Conservation (phyloP, 1,284 basidiomycete genomes). For the Pseudozyma pruni region DNA sequence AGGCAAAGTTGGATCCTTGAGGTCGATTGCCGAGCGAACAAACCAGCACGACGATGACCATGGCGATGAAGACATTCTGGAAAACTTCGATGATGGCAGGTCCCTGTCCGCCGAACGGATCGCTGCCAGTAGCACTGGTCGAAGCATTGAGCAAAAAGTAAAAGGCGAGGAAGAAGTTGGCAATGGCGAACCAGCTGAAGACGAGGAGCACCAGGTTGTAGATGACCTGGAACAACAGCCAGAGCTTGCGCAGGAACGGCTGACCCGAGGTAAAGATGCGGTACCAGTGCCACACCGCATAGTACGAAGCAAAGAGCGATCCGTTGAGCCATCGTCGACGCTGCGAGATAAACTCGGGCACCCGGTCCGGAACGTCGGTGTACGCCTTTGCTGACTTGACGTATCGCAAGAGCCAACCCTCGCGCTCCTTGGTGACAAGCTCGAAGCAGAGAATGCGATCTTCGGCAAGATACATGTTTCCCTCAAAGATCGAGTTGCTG, state of each 20-base stretch:
- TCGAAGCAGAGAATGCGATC: conserved; percentile 66
- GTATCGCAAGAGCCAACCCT: conserved; percentile 63
- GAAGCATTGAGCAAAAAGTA: conserved; percentile 57
- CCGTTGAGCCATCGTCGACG: conserved; percentile 66
- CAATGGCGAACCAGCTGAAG: conserved; percentile 63
- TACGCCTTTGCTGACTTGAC: conserved; percentile 64
- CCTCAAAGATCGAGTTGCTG: conserved; percentile 60
- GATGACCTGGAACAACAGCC: conserved; percentile 61
- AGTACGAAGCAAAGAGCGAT: conserved; percentile 60
- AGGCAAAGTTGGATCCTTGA: conserved; percentile 60
- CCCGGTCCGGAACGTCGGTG: conserved; percentile 64
- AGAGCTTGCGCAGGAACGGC: conserved; percentile 56
- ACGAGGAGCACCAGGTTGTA: conserved; percentile 62
- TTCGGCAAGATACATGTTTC: conserved; percentile 66
- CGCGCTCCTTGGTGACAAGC: conserved; percentile 68
- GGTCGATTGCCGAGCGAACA: conserved; percentile 67
- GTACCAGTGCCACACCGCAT: conserved; percentile 61
- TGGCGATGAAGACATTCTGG: conserved; percentile 63
- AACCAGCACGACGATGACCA: conserved; percentile 64
- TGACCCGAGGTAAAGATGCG: conserved; percentile 64
- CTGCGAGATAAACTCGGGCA: conserved; percentile 64
- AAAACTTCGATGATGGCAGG: conserved; percentile 58
- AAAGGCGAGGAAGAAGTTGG: conserved; percentile 61
- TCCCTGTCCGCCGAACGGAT: conserved; percentile 47
- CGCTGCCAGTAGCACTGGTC: conserved; percentile 27